phyloP scores from a whole-genome alignment of 2,329 filamentous ascomycete species.

The Nothopassalora personata region DNA sequence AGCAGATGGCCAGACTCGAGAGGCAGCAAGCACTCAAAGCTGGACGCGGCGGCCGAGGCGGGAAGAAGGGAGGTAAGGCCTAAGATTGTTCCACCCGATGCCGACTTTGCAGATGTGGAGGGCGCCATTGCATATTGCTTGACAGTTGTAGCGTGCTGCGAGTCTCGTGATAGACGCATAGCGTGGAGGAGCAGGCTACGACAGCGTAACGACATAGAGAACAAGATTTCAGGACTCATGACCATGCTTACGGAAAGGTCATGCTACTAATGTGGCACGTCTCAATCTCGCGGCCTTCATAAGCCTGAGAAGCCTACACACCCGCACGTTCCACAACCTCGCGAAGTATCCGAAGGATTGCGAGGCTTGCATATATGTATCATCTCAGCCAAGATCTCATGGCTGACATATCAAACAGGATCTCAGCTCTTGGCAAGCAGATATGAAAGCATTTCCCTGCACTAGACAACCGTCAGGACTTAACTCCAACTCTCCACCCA shows the following conservation, averaged over 20 bases:
- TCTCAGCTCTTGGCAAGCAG: not conserved
- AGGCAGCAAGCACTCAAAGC: constrained; percentile 41
- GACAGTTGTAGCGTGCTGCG: not conserved
- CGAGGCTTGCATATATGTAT: not conserved
- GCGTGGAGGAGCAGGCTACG: constrained; percentile 4
- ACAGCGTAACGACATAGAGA: not conserved
- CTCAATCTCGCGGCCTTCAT: no score
- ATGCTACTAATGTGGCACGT: not conserved
- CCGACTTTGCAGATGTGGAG: not conserved
- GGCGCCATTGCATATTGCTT: not conserved
- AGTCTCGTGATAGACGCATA: constrained; percentile 14
- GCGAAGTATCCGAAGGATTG: not conserved
- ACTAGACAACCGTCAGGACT: no score
- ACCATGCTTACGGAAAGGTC: not conserved
- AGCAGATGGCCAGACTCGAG: constrained; percentile 44
- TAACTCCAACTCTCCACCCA: not conserved
- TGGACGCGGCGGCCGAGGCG: constrained; percentile 37
- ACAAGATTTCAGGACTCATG: not conserved
- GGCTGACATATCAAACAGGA: not conserved
- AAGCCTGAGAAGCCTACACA: not conserved
- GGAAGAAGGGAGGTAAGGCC: constrained; percentile 41
- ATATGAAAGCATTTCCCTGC: not conserved
- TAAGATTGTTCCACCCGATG: constrained; percentile 6
- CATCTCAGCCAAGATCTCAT: not conserved
- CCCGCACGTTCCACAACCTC: not conserved